Base-by-base conservation (phyloP, 2,329 filamentous ascomycete species). In the Graphilbum sp. region DNA sequence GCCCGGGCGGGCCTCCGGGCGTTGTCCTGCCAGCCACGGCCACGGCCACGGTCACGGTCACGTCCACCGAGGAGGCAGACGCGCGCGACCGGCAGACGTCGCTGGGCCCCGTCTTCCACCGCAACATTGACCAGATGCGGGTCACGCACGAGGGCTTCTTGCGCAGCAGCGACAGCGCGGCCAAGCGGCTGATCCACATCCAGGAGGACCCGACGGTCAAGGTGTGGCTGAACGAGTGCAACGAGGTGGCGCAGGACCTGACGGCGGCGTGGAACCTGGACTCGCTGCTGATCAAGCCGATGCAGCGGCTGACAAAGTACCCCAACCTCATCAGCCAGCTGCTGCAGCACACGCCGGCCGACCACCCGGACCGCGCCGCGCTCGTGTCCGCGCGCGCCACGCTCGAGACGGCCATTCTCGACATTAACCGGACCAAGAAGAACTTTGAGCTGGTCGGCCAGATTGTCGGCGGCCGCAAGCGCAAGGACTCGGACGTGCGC, bases 371-470 rank as follows among this genome's bases (percentile, higher is more conserved):
- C 55, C 72, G 79, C 43, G 62, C 67, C 20, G 63, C 71, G 9
- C 68, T 98, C 25, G 44, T 64, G 36, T 52, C 55, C 5, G 68
- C 72, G 25, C 67, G 67, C 44, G 59, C 60, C 2, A 56, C 60
- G 4, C 53, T 79, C 12, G 74, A 80, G 46, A 69, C 67, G 29
- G 79, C 87, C 10, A 74, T 83, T 18, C 72, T 81, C 38, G 81
- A 88, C 43, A 96, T 96, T 56, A 94, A 98, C 60, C 86, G 92
- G 54, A 78, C 86, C 39, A 96, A 95, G 62, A 92, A 88, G 60
- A 87, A 92, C 38, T 86, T 88, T 42, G 85, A 95, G 56, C 72
- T 93, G 34, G 83, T 96, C 19, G 86, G 85, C 4, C 81, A 92
- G 57, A 87, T 92, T 40, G 83, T 95, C 23, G 68, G 79, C 23